Conservation (phyloP, 2,329 filamentous ascomycete genomes). For the Aspergillus pseudoviridinutans region DNA sequence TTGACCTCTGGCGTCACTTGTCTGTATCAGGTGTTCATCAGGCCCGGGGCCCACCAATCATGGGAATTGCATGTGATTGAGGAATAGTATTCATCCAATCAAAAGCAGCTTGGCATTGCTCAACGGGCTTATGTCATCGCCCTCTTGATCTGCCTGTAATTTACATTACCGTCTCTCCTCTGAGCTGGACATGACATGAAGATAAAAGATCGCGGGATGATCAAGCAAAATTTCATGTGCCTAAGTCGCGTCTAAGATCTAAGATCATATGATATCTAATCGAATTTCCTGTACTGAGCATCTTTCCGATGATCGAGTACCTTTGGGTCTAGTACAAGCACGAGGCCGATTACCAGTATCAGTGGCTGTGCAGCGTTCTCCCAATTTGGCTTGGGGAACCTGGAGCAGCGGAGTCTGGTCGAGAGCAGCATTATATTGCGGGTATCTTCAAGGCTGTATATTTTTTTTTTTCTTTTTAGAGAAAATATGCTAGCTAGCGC, state of each 20-base stretch:
- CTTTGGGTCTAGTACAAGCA: not conserved
- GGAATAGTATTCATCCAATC: slow-evolving; percentile 5
- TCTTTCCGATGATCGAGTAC: not conserved
- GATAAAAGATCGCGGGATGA: not conserved
- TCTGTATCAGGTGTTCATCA: slow-evolving; percentile 20
- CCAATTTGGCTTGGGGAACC: too few relatives aligned
- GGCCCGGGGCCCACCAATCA: slow-evolving; percentile 15
- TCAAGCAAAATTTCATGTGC: not conserved
- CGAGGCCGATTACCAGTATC: not conserved
- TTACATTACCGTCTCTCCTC: not conserved
- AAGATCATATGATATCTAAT: not conserved
- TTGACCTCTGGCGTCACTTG: slow-evolving; percentile 22
- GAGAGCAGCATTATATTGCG: not conserved
- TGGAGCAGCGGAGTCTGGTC: too few relatives aligned
- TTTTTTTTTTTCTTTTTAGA: too few relatives aligned
- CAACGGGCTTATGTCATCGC: slow-evolving; percentile 11
- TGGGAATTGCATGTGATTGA: slow-evolving; percentile 13
- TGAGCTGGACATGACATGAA: not conserved
- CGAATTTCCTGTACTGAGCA: not conserved
- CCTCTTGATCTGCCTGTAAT: not conserved
- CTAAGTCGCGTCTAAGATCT: not conserved
- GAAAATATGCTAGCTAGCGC: too few relatives aligned
- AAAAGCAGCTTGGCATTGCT: not conserved
- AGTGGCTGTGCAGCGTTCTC: too few relatives aligned
- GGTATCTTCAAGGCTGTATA: not conserved